A percentile compares a stretch with the other conserved stretches of the same genome.
Evolutionary conservation across 23 red algal genomes (phyloP).

Genomic region (Agarophyton chilense): DNA sequence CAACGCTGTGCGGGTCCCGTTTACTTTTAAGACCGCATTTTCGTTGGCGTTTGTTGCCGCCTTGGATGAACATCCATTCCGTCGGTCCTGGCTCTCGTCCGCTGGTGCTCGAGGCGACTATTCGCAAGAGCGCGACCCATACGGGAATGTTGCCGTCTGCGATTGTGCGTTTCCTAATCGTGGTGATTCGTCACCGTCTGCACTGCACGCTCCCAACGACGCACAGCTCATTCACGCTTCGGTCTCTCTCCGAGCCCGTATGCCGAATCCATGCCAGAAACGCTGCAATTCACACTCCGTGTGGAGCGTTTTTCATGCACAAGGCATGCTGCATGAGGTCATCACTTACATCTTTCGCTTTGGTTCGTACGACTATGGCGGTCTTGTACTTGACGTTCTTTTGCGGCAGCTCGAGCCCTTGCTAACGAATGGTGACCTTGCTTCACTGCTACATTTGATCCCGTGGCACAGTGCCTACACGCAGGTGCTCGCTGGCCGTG

Average conservation of each 20-base stretch:
- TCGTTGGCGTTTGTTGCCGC: slow-evolving; percentile 1
- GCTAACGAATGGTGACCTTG: not conserved
- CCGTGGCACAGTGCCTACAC: slow-evolving; percentile 13
- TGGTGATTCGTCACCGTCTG: not conserved
- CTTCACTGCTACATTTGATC: not conserved
- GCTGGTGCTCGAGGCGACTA: not conserved
- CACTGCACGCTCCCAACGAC: not conserved
- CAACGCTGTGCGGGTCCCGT: not conserved
- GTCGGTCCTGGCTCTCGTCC: slow-evolving; percentile 7
- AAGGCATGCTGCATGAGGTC: slow-evolving; percentile 7
- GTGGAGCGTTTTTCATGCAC: slow-evolving; percentile 21
- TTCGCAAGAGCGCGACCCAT: not conserved
- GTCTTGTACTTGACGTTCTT: not conserved
- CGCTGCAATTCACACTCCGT: slow-evolving; percentile 6
- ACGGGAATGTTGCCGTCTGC: not conserved
- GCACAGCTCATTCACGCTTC: slow-evolving; percentile 3
- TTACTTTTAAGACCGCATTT: slow-evolving; percentile 11
- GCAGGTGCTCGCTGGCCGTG: not conserved
- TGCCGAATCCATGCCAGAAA: not conserved
- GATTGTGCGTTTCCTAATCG: not conserved
- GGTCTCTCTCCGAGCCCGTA: not conserved
- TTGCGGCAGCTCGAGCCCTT: not conserved
- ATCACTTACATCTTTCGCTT: slow-evolving; percentile 10
- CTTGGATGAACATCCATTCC: slow-evolving; percentile 3
- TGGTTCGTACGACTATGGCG: slow-evolving; percentile 10